Conservation (phyloP, 352 stramenopile species). For the Nothophytophthora sp. region DNA sequence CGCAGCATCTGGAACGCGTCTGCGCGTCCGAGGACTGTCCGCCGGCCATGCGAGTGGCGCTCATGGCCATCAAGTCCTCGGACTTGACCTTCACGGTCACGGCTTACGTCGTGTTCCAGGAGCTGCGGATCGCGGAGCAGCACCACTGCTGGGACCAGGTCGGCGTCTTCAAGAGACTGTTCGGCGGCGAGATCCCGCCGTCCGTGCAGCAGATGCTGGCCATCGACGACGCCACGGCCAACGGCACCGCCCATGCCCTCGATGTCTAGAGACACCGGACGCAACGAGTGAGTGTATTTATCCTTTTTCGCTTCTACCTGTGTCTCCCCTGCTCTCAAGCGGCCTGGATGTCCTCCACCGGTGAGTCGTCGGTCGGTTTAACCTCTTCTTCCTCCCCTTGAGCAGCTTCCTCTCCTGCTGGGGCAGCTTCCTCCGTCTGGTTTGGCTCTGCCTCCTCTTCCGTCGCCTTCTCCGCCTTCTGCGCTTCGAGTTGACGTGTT, state of each 20-base stretch:
- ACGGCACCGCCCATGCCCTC: too few relatives aligned
- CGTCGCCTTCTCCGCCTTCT: background rate
- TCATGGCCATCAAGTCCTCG: constrained; percentile 80
- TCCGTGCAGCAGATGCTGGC: constrained; percentile 56
- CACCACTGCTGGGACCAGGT: constrained; percentile 86
- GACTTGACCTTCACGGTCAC: constrained; percentile 86
- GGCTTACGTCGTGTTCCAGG: constrained; percentile 83
- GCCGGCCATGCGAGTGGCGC: constrained; percentile 59
- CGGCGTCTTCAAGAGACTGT: constrained; percentile 80
- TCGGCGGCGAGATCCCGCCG: constrained; percentile 69
- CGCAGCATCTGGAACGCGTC: constrained; percentile 58
- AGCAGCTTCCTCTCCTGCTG: too few relatives aligned
- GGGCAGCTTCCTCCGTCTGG: too few relatives aligned
- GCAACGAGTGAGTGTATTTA: too few relatives aligned
- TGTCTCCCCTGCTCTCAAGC: too few relatives aligned
- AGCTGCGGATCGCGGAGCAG: constrained; percentile 67
- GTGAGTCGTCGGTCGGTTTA: too few relatives aligned
- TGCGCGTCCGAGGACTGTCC: constrained; percentile 74
- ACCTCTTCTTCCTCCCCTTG: too few relatives aligned
- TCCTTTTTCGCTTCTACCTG: too few relatives aligned
- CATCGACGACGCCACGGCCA: constrained; percentile 48
- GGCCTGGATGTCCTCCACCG: too few relatives aligned
- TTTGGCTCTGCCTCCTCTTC: too few relatives aligned
- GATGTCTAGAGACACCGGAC: too few relatives aligned
- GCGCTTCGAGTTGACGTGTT: background rate